A percentile compares a stretch with the other conserved stretches of the same genome.
phyloP scores from a whole-genome alignment of 2,329 filamentous ascomycete genomes.

The Biscogniauxia mediterranea region DNA sequence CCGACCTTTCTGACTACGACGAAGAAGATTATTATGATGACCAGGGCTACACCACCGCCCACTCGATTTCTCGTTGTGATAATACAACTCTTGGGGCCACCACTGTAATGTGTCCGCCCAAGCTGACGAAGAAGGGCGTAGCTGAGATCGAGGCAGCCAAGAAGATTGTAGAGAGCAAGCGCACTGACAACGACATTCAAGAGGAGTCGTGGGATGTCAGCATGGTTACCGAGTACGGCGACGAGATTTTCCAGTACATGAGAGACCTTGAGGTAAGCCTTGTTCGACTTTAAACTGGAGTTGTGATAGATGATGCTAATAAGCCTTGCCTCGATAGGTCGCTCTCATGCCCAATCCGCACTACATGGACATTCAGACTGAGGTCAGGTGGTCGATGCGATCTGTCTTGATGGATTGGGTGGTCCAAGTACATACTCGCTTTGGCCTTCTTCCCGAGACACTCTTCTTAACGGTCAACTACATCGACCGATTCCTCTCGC shows the following conservation, averaged over 20 bases:
- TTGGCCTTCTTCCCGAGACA: constrained; percentile 88
- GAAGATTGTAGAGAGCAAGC: constrained; percentile 63
- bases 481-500: constrained; percentile 92
- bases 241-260: constrained; percentile 96
- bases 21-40: constrained; percentile 63
- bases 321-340: constrained; percentile 45
- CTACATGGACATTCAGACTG: constrained; percentile 97
- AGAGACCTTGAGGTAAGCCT: constrained; percentile 73
- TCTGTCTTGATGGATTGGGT: constrained; percentile 97
- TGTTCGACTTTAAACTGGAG: background rate
- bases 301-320: constrained; percentile 17
- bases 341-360: constrained; percentile 82
- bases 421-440: constrained; percentile 91
- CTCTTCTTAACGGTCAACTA: constrained; percentile 95
- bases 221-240: constrained; percentile 96
- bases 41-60: constrained; percentile 75
- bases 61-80: constrained; percentile 73
- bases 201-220: constrained; percentile 92
- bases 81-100: constrained; percentile 52
- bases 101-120: constrained; percentile 65
- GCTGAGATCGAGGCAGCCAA: constrained; percentile 70
- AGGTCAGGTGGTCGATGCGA: constrained; percentile 99
- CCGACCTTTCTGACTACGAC: constrained; percentile 58
- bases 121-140: constrained; percentile 64
- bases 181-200: constrained; percentile 72